Percentiles rank a stretch among this genome's conserved stretches.
phyloP scores from a whole-genome alignment of 129 eudicot species.

The Silybum marianum region DNA sequence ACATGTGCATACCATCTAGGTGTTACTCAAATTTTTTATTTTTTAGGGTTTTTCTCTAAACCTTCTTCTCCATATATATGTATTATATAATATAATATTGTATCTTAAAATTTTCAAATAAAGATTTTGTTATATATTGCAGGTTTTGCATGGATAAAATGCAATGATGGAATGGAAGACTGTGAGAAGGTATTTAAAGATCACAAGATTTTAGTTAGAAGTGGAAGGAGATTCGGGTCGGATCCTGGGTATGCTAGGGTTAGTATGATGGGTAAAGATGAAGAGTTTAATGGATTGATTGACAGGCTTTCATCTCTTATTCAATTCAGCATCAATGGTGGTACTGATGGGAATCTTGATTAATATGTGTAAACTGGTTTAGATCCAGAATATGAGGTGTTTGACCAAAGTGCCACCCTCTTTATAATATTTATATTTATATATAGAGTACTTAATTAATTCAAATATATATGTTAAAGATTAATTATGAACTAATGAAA shows the following conservation, averaged over 20 bases:
- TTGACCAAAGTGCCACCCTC: conserved; percentile 39
- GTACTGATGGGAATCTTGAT: conserved; percentile 22
- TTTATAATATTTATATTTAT: background rate
- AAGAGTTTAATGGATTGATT: conserved; percentile 58
- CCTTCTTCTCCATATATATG: too few relatives aligned
- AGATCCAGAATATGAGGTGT: conserved; percentile 38
- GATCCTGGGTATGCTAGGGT: conserved; percentile 55
- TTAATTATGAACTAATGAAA: background rate
- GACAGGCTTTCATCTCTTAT: conserved; percentile 50
- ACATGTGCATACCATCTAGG: background rate
- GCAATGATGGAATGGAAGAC: conserved; percentile 52
- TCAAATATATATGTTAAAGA: background rate
- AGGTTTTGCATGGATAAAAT: conserved; percentile 94
- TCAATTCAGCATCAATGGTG: conserved; percentile 23
- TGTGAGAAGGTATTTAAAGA: conserved; percentile 52
- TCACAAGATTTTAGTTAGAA: conserved; percentile 58
- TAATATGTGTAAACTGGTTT: conserved; percentile 6
- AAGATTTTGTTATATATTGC: conserved; percentile 9
- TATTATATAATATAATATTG: too few relatives aligned
- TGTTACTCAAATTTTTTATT: too few relatives aligned
- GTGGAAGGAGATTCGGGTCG: conserved; percentile 73
- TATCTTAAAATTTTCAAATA: too few relatives aligned
- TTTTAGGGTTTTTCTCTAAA: background rate
- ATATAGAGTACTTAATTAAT: background rate
- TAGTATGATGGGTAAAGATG: conserved; percentile 77